These are phyloP conservation scores for Vaccinium macrocarpon DNA, from an alignment of 148 eudicot species.

Conservation along the genomic window DNA sequence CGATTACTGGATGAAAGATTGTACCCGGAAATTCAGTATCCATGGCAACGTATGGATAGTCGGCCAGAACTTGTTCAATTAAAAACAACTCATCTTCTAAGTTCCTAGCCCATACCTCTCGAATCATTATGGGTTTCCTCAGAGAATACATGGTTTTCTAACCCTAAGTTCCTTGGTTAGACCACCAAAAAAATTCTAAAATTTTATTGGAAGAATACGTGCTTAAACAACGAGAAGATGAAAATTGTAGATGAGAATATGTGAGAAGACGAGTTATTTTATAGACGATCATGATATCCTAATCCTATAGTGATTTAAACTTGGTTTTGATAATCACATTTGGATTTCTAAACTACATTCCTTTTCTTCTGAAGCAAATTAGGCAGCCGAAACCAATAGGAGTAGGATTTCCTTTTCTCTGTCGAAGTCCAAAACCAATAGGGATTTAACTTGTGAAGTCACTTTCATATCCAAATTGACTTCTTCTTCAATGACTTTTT, in stretches of 20 bases:
- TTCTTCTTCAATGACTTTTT: not conserved
- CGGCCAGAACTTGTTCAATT: not conserved
- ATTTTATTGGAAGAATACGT: too few species aligned
- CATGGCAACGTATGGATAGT: not conserved
- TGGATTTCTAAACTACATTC: not conserved
- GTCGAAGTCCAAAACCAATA: not conserved
- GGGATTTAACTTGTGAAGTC: not conserved
- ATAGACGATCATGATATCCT: not conserved
- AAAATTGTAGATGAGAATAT: not conserved
- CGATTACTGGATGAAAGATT: not conserved
- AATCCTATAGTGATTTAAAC: not conserved
- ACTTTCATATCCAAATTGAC: not conserved
- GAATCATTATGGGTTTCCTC: not conserved
- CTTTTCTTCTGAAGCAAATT: not conserved
- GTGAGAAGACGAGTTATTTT: not conserved
- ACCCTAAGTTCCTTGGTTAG: not conserved
- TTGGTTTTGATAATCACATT: not conserved
- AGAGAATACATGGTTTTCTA: not conserved
- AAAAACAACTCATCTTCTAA: not conserved
- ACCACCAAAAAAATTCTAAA: not conserved
- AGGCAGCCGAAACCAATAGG: not conserved
- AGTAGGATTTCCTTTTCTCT: too few species aligned
- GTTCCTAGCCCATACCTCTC: not conserved
- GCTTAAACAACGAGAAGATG: not conserved
- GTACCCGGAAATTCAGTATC: not conserved